These are phyloP conservation scores for Podaxis sp. DNA, from an alignment of 768 basidiomycete species.

Conservation along the genomic window DNA sequence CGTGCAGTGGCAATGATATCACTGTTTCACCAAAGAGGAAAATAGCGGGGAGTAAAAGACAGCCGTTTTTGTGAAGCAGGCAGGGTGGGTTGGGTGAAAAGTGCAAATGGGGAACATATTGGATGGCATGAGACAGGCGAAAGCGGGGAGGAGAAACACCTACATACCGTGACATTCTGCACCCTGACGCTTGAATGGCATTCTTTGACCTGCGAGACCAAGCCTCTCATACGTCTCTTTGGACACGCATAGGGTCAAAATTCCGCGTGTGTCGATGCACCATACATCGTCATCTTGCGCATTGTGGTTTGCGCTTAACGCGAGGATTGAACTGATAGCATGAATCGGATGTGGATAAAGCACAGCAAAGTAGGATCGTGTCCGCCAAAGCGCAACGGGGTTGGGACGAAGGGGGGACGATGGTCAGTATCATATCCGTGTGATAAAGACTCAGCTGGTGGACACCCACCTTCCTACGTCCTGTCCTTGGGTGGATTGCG, in stretches of 20 bases:
- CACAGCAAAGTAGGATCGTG: background rate
- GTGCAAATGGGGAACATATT: background rate
- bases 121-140: background rate
- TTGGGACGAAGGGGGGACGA: background rate
- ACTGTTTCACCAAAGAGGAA: background rate
- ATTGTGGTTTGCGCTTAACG: conserved; percentile 26
- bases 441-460: background rate
- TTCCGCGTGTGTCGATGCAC: conserved; percentile 63
- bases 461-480: background rate
- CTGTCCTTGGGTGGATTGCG: background rate
- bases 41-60: background rate
- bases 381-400: background rate
- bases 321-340: conserved; percentile 29
- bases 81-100: background rate
- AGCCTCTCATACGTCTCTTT: conserved; percentile 58
- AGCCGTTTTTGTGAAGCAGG: background rate
- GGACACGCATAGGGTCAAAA: conserved; percentile 51
- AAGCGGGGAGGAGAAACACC: background rate
- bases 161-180: conserved; percentile 7
- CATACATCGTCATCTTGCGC: conserved; percentile 50
- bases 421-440: background rate
- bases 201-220: conserved; percentile 51
- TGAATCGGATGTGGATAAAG: background rate
- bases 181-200: conserved; percentile 40
- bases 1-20: conserved; percentile 8